Evolutionary conservation across 1,139 yeast genomes (phyloP), one percentile per base, ranked within the genome.

Genomic region (Debaryomyces nepalensis): DNA sequence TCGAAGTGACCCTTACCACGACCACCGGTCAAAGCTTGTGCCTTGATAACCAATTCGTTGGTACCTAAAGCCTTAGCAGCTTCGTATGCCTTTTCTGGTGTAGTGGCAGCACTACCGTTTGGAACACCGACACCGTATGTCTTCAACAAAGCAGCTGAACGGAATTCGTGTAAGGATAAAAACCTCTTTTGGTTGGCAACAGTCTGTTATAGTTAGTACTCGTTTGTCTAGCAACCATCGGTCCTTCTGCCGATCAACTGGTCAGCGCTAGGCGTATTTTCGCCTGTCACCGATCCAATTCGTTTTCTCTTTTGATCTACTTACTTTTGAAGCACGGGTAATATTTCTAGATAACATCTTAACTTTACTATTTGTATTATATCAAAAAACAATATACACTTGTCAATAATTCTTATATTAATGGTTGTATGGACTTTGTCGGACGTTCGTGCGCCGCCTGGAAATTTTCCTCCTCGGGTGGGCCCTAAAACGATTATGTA

Each of bases 1-100:
- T 90, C 97, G 57, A 93, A 91, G 70, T 88, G 91, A 52, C 99
- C 99, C 71, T 93, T 93, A 74, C 99, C 99, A 73, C 99, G 86
- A 64, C 99, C 99, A 73, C 99, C 99, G 48, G 99, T 91, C 61
- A 95, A 80, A 41, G 96, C 98, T 75, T 93, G 99, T 47, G 99
- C 99, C 78, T 93, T 93, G 68, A 93, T 81, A 53, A 93, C 98
- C 73, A 93, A 76, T 57, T 89, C 96, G 58, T 82, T 82, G 52
- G 87, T 76, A 55, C 83, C 80, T 57, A 78, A 68, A 39, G 66
- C 69, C 56, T 75, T 65, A 53, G 98, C 98, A 45, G 85, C 83
- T 46, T 83, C 77, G 63, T 66, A 88, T 39, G 99, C 98, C 52
- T 87, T 96, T 58, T 85, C 86, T 40, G 97, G 83, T 44, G 96